Percentiles rank a stretch among this genome's conserved stretches.
These are phyloP conservation scores for Orbilia ellipsospora DNA, from an alignment of 2,329 filamentous ascomycete genomes.

Conservation along the genomic window DNA sequence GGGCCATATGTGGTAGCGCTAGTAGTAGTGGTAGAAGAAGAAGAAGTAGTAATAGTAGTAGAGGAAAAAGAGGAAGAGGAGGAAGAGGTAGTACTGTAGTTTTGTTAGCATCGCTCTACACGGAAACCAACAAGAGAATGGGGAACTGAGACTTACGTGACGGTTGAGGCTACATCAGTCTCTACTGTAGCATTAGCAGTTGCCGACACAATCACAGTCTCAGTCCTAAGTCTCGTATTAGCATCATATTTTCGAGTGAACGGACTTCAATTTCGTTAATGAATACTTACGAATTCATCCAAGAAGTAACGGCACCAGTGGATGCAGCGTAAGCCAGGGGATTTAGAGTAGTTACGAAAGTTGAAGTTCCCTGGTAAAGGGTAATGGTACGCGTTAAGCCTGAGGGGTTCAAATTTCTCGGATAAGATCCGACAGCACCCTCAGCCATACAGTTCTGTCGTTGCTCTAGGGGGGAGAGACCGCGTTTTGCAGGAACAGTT, in stretches of 20 bases:
- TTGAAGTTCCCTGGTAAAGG: constrained; percentile 4
- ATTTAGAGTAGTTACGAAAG: neutral
- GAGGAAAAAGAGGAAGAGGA: too few relatives aligned
- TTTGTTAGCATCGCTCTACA: neutral
- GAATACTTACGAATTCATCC: constrained; percentile 11
- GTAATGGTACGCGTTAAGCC: neutral
- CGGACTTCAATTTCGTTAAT: neutral
- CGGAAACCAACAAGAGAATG: neutral
- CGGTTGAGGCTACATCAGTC: neutral
- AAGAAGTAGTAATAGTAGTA: too few relatives aligned
- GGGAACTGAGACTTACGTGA: neutral
- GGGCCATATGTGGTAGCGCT: constrained; percentile 30
- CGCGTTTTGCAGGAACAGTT: neutral
- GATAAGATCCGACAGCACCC: constrained; percentile 27
- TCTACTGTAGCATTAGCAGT: neutral
- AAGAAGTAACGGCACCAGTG: constrained; percentile 1
- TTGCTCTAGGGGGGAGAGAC: neutral
- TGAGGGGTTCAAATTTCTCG: neutral
- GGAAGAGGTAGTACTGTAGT: neutral
- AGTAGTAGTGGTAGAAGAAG: neutral
- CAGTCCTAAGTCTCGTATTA: neutral
- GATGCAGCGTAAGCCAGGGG: neutral
- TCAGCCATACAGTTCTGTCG: constrained; percentile 20
- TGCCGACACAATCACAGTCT: neutral
- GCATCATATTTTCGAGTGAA: too few relatives aligned